phyloP scores from a whole-genome alignment of 2,329 filamentous ascomycete genomes.

The Nemania abortiva region DNA sequence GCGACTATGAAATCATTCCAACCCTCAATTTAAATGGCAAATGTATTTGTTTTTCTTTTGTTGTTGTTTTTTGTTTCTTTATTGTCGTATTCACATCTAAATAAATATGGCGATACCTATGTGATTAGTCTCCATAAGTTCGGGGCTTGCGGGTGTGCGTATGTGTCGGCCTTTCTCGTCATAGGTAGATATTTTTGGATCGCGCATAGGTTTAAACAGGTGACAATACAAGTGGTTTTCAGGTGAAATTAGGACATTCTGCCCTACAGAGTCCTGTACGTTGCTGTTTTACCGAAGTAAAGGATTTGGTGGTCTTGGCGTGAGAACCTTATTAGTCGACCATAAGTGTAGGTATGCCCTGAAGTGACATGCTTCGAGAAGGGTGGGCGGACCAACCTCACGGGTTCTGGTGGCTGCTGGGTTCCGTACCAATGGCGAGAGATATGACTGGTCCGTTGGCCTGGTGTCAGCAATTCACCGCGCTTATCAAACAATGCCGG shows the following conservation, averaged over 20 bases:
- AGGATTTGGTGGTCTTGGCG: constrained; percentile 37
- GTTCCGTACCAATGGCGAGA: constrained; percentile 37
- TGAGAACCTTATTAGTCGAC: constrained; percentile 45
- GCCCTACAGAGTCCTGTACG: neutral
- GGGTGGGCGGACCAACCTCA: constrained; percentile 37
- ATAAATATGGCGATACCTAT: neutral
- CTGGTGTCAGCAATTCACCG: constrained; percentile 40
- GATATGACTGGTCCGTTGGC: constrained; percentile 35
- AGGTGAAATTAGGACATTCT: constrained; percentile 16
- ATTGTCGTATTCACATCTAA: constrained; percentile 6
- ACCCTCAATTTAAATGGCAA: neutral
- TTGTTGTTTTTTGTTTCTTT: neutral
- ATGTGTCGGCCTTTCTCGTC: constrained; percentile 17
- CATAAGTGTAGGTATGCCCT: constrained; percentile 20
- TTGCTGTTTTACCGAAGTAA: constrained; percentile 25
- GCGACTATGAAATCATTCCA: neutral
- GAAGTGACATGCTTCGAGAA: constrained; percentile 36
- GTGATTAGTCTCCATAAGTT: neutral
- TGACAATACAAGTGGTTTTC: constrained; percentile 4
- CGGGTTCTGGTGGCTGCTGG: constrained; percentile 41
- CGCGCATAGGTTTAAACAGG: constrained; percentile 5
- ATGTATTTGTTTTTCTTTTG: neutral
- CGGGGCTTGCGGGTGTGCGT: constrained; percentile 3
- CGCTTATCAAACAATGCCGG: constrained; percentile 22
- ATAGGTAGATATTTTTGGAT: constrained; percentile 31